These are phyloP conservation scores for Dalbergia cochinchinensis DNA, from an alignment of 306 rosid genomes.

Conservation along the genomic window DNA sequence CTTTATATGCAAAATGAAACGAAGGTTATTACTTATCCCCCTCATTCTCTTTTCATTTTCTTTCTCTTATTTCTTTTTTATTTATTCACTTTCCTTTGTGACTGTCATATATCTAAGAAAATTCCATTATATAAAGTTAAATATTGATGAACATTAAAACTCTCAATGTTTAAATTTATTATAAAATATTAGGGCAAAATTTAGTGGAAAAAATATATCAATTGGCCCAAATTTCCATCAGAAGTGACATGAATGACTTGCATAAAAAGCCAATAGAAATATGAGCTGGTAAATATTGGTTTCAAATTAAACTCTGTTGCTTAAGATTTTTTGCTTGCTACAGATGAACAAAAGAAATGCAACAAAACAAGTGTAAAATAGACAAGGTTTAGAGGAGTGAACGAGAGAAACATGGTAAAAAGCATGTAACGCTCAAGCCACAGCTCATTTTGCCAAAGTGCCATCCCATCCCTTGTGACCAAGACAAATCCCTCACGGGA, in stretches of 20 bases:
- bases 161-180: not conserved
- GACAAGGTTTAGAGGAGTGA: not conserved
- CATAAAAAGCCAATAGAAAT: not conserved
- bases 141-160: not conserved
- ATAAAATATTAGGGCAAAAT: not conserved
- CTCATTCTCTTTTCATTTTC: too few species aligned
- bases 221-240: conserved; percentile 1
- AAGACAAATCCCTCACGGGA: not conserved
- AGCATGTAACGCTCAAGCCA: not conserved
- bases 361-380: not conserved
- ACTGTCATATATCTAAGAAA: not conserved
- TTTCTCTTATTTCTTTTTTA: not conserved
- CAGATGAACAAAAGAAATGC: not conserved
- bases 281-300: not conserved
- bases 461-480: not conserved
- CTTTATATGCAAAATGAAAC: not conserved
- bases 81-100: not conserved
- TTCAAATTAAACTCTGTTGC: not conserved
- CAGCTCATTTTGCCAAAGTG: not conserved
- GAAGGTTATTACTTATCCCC: not conserved
- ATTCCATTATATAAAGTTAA: not conserved
- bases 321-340: not conserved
- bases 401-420: not conserved
- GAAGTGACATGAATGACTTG: not conserved
- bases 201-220: not conserved